Conservation (phyloP, 1,139 yeast species). For the Nakaseomyces kungkrabaensis region DNA sequence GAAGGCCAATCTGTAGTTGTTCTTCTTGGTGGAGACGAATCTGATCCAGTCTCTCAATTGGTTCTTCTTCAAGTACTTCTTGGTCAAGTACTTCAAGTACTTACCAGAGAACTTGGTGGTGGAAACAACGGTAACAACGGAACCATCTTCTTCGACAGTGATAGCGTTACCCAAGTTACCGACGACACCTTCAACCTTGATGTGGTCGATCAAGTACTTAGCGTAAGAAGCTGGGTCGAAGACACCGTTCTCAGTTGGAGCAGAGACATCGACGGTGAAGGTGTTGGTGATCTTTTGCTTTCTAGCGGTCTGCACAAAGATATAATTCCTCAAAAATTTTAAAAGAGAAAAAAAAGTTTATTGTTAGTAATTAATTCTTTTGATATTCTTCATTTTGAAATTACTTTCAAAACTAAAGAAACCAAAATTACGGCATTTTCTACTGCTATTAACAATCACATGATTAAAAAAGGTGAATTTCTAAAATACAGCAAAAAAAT, state of each 20-base stretch:
- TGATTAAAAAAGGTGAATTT: conserved; percentile 23
- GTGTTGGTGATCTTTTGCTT: conserved; percentile 73
- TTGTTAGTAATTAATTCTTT: conserved; percentile 13
- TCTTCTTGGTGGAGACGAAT: conserved; percentile 92
- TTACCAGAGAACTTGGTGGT: conserved; percentile 97
- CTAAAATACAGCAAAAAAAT: conserved; percentile 28
- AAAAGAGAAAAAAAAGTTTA: conserved; percentile 1
- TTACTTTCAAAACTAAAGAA: background rate
- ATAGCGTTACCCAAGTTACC: conserved; percentile 97
- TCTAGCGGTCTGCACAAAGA: conserved; percentile 52
- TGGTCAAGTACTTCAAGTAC: conserved; percentile 98
- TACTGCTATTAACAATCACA: conserved; percentile 34
- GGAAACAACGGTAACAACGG: conserved; percentile 77
- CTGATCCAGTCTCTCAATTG: conserved; percentile 99
- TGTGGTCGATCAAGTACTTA: conserved; percentile 97
- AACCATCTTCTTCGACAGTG: conserved; percentile 76
- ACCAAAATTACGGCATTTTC: conserved; percentile 16
- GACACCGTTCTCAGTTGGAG: conserved; percentile 96
- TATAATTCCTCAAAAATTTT: no score
- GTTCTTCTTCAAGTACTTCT: conserved; percentile 99
- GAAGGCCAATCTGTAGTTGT: conserved; percentile 97
- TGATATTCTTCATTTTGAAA: no score
- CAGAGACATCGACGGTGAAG: conserved; percentile 93
- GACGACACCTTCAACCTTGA: conserved; percentile 93
- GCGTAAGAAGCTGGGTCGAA: conserved; percentile 97